Evolutionary conservation across 257 asterid species (phyloP).

Genomic region (Hygrophila difformis): DNA sequence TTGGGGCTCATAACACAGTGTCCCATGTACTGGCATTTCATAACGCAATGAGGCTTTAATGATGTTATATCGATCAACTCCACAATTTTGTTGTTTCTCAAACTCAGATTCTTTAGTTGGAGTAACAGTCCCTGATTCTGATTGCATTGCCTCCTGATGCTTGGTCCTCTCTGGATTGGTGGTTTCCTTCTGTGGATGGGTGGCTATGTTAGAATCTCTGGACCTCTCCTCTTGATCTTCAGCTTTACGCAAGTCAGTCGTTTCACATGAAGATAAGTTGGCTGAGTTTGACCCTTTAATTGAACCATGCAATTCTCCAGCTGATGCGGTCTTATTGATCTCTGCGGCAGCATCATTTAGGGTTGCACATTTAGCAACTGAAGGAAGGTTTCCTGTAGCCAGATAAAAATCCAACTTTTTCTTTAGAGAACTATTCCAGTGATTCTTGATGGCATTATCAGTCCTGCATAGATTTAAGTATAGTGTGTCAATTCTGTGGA

Average conservation of each 20-base stretch:
- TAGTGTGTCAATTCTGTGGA: slow-evolving; percentile 10
- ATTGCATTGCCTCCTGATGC: slow-evolving; percentile 25
- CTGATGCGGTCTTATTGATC: slow-evolving; percentile 25
- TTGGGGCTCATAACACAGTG: slow-evolving; percentile 75
- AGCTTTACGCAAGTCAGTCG: slow-evolving; percentile 25
- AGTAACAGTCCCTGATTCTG: slow-evolving; percentile 26
- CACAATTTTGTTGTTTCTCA: slow-evolving; percentile 20
- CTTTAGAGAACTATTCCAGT: slow-evolving; percentile 97
- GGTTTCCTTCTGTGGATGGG: slow-evolving; percentile 26
- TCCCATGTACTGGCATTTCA: slow-evolving; percentile 39
- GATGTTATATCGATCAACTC: slow-evolving; percentile 28
- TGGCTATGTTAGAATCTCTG: slow-evolving; percentile 22
- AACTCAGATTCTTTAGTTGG: slow-evolving; percentile 23
- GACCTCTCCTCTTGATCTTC: slow-evolving; percentile 35
- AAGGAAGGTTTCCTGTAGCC: slow-evolving; percentile 88
- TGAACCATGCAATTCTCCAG: slow-evolving; percentile 24
- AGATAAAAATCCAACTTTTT: slow-evolving; percentile 80
- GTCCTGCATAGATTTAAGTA: slow-evolving; percentile 50
- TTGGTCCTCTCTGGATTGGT: slow-evolving; percentile 27
- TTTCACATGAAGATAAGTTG: slow-evolving; percentile 33
- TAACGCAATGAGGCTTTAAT: slow-evolving; percentile 25
- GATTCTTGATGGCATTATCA: slow-evolving; percentile 96
- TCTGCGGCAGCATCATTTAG: slow-evolving; percentile 38
- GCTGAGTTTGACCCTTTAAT: slow-evolving; percentile 30
- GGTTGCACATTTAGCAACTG: slow-evolving; percentile 38